A percentile compares a stretch with the other conserved stretches of the same genome.
phyloP scores from a whole-genome alignment of 345 rosid genomes.

The Limnanthes douglasii region DNA sequence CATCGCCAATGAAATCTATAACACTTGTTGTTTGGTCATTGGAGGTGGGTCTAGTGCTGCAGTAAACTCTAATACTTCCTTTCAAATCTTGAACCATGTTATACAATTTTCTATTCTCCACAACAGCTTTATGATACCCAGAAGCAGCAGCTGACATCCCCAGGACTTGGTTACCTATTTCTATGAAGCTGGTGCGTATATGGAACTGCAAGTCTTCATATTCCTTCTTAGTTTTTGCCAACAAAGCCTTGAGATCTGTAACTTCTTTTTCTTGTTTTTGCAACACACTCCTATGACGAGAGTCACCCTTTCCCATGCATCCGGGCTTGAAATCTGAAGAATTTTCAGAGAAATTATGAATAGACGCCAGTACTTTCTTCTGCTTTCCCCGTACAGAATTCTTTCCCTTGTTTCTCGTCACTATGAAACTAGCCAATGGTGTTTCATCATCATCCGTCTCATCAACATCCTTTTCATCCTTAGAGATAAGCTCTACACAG shows the following conservation, averaged over 20 bases:
- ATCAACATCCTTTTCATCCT: slow-evolving; percentile 12
- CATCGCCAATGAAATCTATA: slow-evolving; percentile 53
- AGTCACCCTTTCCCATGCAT: no score
- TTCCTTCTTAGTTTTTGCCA: slow-evolving; percentile 41
- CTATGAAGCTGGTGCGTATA: slow-evolving; percentile 45
- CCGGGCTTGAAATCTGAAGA: slow-evolving; percentile 15
- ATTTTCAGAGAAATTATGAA: slow-evolving; percentile 39
- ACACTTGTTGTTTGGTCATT: slow-evolving; percentile 23
- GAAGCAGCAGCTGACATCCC: slow-evolving; percentile 81
- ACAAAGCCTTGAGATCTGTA: slow-evolving; percentile 54
- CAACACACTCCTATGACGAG: no score
- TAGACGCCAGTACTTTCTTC: slow-evolving; percentile 38
- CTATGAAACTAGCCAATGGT: slow-evolving; percentile 12
- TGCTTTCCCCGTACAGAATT: slow-evolving; percentile 15
- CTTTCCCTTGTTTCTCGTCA: slow-evolving; percentile 20
- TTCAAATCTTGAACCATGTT: slow-evolving; percentile 98
- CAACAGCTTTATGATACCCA: slow-evolving; percentile 70
- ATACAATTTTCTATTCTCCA: slow-evolving; percentile 73
- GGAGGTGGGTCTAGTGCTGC: slow-evolving; percentile 70
- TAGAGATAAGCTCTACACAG: slow-evolving; percentile 2
- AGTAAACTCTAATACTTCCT: slow-evolving; percentile 91
- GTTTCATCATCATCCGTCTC: slow-evolving; percentile 21
- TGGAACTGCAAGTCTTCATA: slow-evolving; percentile 47
- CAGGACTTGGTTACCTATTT: slow-evolving; percentile 57
- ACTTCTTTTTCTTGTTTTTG: no score